A percentile compares a stretch with the other conserved stretches of the same genome.
Conservation (phyloP, 2,329 filamentous ascomycete species). For the Xylaria sp. region DNA sequence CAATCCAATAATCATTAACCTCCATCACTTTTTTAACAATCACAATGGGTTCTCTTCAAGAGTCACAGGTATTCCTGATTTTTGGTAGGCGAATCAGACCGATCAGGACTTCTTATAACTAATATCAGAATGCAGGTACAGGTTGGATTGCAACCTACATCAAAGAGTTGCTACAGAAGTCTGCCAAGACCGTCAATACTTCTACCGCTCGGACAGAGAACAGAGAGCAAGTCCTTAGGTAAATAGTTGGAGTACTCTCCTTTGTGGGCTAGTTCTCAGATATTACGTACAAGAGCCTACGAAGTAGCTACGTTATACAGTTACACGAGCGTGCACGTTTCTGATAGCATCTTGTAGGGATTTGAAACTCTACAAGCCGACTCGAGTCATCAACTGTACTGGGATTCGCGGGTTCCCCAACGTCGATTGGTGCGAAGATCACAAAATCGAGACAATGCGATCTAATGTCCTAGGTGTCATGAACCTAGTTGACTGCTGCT, state of each 20-base stretch:
- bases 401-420: neutral
- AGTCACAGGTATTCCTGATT: neutral
- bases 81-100: neutral
- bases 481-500: neutral
- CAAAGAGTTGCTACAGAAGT: conserved; percentile 2
- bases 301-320: neutral
- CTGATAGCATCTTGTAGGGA: neutral
- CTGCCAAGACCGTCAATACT: neutral
- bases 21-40: neutral
- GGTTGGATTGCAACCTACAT: neutral
- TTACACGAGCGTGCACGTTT: neutral
- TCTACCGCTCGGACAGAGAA: neutral
- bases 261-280: neutral
- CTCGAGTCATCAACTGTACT: conserved; percentile 1
- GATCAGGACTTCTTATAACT: neutral
- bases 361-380: neutral
- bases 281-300: neutral
- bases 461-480: neutral
- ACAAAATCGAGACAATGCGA: conserved; percentile 4
- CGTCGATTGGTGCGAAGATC: conserved; percentile 1
- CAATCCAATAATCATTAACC: neutral
- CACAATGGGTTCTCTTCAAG: neutral
- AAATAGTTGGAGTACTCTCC: neutral
- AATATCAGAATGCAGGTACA: neutral
- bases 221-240: conserved; percentile 2